These are phyloP conservation scores for Astrephomene gubernaculifera DNA, from an alignment of 139 green algal species.

Conservation along the genomic window DNA sequence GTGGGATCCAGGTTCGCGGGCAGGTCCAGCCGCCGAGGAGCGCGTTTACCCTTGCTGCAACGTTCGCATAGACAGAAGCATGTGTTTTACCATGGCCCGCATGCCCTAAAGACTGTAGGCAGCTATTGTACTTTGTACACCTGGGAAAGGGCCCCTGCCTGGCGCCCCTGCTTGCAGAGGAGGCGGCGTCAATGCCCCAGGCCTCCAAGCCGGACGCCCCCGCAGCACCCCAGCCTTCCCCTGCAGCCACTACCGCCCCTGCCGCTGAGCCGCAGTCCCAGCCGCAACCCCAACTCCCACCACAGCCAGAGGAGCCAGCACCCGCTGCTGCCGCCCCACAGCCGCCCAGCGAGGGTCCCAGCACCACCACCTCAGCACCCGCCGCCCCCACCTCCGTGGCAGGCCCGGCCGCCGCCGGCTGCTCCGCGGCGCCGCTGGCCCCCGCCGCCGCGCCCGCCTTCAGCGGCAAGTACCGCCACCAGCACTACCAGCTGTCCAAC, in stretches of 20 bases:
- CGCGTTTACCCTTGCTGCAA: no score
- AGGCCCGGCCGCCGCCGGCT: constrained; percentile 5
- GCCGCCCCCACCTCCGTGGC: background rate
- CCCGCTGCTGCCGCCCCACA: background rate
- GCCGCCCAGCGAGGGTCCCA: background rate
- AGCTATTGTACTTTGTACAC: no score
- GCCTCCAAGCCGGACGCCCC: background rate
- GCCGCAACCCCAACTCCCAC: background rate
- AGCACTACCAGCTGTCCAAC: constrained; percentile 84
- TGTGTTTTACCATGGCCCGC: no score
- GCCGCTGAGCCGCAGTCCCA: background rate
- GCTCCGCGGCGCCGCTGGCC: constrained; percentile 2
- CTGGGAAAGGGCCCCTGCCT: no score
- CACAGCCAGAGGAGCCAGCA: background rate
- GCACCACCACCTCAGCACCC: background rate
- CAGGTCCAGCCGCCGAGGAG: background rate
- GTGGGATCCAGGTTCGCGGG: background rate
- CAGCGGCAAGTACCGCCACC: constrained; percentile 72
- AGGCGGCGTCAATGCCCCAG: constrained; percentile 1
- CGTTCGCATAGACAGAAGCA: no score
- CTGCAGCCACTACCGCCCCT: background rate
- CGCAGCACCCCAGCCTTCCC: background rate
- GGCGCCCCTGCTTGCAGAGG: no score
- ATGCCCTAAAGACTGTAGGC: no score
- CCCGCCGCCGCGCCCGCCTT: constrained; percentile 1